Percentiles rank a stretch among this genome's conserved stretches.
These are phyloP conservation scores for Brettanomyces custersianus DNA, from an alignment of 805 yeast species.

Conservation along the genomic window DNA sequence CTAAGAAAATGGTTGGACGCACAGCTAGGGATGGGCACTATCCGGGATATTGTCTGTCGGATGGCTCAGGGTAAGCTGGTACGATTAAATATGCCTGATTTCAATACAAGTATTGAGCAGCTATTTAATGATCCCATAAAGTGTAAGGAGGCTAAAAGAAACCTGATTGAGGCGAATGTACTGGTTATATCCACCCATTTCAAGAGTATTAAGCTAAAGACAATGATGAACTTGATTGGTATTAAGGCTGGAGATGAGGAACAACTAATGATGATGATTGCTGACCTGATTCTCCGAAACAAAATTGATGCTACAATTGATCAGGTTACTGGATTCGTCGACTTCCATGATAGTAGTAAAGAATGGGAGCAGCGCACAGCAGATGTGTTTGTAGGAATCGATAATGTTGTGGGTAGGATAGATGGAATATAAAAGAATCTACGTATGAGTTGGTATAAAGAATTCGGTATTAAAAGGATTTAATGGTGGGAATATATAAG, in stretches of 20 bases:
- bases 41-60: not conserved
- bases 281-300: slow-evolving; percentile 13
- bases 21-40: not conserved
- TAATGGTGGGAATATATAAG: no score
- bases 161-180: slow-evolving; percentile 16
- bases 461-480: not conserved
- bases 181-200: slow-evolving; percentile 15
- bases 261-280: slow-evolving; percentile 9
- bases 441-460: not conserved
- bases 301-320: slow-evolving; percentile 19
- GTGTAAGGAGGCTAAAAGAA: slow-evolving; percentile 4
- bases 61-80: not conserved
- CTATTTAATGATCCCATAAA: not conserved
- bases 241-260: slow-evolving; percentile 5
- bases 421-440: not conserved
- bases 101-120: not conserved
- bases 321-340: slow-evolving; percentile 12
- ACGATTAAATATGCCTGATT: not conserved
- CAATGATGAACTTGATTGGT: slow-evolving; percentile 9
- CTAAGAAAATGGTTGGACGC: not conserved
- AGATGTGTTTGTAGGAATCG: not conserved
- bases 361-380: slow-evolving; percentile 1
- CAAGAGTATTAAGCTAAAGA: slow-evolving; percentile 9
- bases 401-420: not conserved
- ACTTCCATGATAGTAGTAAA: slow-evolving; percentile 7